Base-by-base conservation (phyloP, 352 stramenopile species). In the Globisporangium cederbergense region DNA sequence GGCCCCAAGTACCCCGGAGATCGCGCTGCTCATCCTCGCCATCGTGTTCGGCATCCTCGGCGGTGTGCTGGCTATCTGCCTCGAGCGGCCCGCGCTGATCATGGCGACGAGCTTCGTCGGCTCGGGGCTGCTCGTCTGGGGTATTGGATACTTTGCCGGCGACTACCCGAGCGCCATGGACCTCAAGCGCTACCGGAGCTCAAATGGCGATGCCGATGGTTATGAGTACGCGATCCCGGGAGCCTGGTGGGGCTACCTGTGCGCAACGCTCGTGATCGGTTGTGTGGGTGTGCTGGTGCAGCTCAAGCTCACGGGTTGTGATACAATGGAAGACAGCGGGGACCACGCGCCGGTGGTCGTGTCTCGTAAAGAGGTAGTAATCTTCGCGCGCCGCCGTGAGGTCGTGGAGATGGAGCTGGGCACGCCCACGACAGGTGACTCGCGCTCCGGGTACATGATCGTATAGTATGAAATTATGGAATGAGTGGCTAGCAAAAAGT, bases 131-230 rank as follows among this genome's bases (percentile, higher is more conserved):
- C 49, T 74, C 0, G 63, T 85, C 11, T 86, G 78, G 68, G 80
- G 83, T 34, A 63, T 82, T 2, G 83, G 83, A 2, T 89, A 90
- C 64, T 90, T 89, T 51, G 77, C 75, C 13, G 77, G 77, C 25
- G 43, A 83, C 67, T 88, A 83, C 60, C 78, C 81, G 18, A 70
- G 63, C 32, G 68, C 72, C 16, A 73, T 64, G 10, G 62, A 72
- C 56, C 71, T 86, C 42, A 71, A 77, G 64, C 53, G 70, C 13
- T 83, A 81, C 64, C 70, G 68, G 32, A 62, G 70, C 20, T 34
- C 28, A 54, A 65, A 73, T 53, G 45, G 13, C 13, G 43, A 66
- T 28, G 30, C 59, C 28, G 75, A 73, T 36, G 65, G 79, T 47
- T 81, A 65, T 52, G 60, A 73, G 42, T 86, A 86, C 71, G 32